Base-by-base conservation (phyloP, 176 grass and related monocot species). In the Oryza brachyantha region DNA sequence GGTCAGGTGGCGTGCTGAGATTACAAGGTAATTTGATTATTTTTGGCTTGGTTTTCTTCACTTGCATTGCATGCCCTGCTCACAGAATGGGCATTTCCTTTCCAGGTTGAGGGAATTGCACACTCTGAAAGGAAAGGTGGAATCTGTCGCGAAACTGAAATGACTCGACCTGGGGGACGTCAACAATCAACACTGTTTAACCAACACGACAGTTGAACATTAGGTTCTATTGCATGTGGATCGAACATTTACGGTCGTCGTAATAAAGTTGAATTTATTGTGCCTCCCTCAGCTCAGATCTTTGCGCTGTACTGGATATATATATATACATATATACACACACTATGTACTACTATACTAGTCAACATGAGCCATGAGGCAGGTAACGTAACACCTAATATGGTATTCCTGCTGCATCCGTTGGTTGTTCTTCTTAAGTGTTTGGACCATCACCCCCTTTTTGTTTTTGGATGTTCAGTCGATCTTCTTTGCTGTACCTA, bases 71-170 rank as follows among this genome's bases (percentile, higher is more conserved):
- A 11, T 25, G 4, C 22, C 2, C 38, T 24, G 25, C 27, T 43
- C 24, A 66, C 31, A 36, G n/a, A n/a, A 19, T 64, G 17, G 2
- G n/a, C n/a, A n/a, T n/a, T n/a, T n/a, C 34, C 6, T 38, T 22
- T 63, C 29, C 63, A 79, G 84, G 69, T 13, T 93, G 34, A 77
- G 86, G 54, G 86, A 86, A 8, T 54, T 92, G 8, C 86, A 66
- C 80, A 92, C 90, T 0, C 83, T 92, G 24, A 92, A 92, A 76
- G 90, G 84, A 3, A 89, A 84, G 48, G 86, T 87, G 29, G 90
- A 93, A 35, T 81, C 84, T 0, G 76, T 86, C 1, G 86, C 57
- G 1, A 93, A 61, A n/a, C 76, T 89, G 0, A 93, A 77, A 38
- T 86, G 90, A 0, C 5, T 93, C 3, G 84, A 89, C 77, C 42